Evolutionary conservation across 2,329 filamentous ascomycete species (phyloP), one percentile per base, ranked within the genome.

Genomic region (Botryotinia convoluta): DNA sequence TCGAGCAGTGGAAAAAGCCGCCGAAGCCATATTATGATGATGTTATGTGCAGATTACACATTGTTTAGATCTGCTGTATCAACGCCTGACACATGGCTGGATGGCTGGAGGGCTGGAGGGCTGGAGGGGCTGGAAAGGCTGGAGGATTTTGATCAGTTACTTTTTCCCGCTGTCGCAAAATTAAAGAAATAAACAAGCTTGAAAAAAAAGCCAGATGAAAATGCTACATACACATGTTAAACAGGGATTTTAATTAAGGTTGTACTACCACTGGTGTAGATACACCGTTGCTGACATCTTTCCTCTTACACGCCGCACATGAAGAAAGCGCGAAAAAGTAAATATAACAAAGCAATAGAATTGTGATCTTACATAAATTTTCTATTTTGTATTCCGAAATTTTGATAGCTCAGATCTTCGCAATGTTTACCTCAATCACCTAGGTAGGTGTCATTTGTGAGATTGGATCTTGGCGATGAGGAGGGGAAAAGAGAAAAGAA

Each of bases 391-490:
- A 44, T 26, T 57, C 37, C 51, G 39, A 20, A 32, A 32, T 42
- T 44, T 69, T 12, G 65, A 69, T 44, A 69, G 65, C 35, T 69
- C 48, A 59, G 48, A 69, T 69, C 54, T 29, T 69, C n/a, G 48
- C 10, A 22, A 32, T 42, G 35, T 22, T 48, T 68, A 29, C 48
- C 65, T 68, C 22, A 68, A 57, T 68, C 14, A 35, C 45, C 29
- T 39, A 10, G 45, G 39, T 57, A 64, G 42, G 62, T 64, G 62
- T 32, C 62, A 45, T 45, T 64, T 45, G 18, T 64, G 42, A 64
- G 62, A 45, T 45, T 64, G 62, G 29, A 18, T 35, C 62, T 64
- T 64, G 62, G 62, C 62, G 22, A 64, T 45, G 37, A 26, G 59
- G 39, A 63, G 26, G 45, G 20, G 20, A 48, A 7, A 42, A 48